Percentiles rank a stretch among this genome's conserved stretches.
Evolutionary conservation across 371 early-diverging fungal species (phyloP).

Genomic region (Mucor plumbeus): DNA sequence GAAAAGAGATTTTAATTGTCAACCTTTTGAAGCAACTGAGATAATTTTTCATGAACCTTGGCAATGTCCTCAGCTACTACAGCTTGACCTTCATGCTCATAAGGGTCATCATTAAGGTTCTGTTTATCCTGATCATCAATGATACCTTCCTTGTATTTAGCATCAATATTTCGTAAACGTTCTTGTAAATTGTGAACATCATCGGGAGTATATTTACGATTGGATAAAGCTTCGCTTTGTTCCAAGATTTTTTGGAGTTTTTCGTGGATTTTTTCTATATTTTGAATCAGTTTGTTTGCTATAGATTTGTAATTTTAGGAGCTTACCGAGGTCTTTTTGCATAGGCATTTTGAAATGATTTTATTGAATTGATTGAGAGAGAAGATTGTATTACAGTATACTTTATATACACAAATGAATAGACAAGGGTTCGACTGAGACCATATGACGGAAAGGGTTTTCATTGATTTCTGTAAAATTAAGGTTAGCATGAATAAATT

Average conservation of each 20-base stretch:
- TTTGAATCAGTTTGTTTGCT: too few relatives aligned
- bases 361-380: too few relatives aligned
- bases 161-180: slow-evolving; percentile 32
- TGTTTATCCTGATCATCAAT: slow-evolving; percentile 23
- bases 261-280: slow-evolving; percentile 25
- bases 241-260: slow-evolving; percentile 21
- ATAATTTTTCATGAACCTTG: slow-evolving; percentile 29
- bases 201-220: slow-evolving; percentile 16
- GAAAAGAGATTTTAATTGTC: slow-evolving; percentile 10
- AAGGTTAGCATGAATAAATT: slow-evolving; percentile 7
- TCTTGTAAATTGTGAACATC: slow-evolving; percentile 28
- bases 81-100: slow-evolving; percentile 37
- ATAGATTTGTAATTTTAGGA: background rate
- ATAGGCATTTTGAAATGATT: slow-evolving; percentile 19
- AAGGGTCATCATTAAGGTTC: slow-evolving; percentile 30
- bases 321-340: slow-evolving; percentile 22
- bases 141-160: slow-evolving; percentile 34
- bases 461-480: background rate
- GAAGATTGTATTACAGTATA: too few relatives aligned
- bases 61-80: slow-evolving; percentile 36
- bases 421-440: background rate
- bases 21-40: slow-evolving; percentile 29
- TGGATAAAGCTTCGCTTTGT: slow-evolving; percentile 19
- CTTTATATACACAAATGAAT: background rate
- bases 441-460: background rate